A percentile compares a stretch with the other conserved stretches of the same genome.
phyloP scores from a whole-genome alignment of 345 rosid species.

The Passiflora organensis region DNA sequence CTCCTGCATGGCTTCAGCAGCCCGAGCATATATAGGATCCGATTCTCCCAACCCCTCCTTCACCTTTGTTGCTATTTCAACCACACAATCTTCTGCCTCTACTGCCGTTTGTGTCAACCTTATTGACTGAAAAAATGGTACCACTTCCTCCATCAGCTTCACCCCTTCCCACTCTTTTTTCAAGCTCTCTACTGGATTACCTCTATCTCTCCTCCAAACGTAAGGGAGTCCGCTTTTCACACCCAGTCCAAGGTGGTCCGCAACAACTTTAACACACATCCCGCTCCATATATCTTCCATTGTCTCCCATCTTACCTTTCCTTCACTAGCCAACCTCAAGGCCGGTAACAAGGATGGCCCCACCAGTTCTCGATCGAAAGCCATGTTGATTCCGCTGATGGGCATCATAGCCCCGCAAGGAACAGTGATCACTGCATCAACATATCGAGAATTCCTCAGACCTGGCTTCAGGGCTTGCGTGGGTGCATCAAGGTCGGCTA shows the following conservation, averaged over 20 bases:
- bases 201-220: conserved; percentile 85
- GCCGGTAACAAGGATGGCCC: conserved; percentile 86
- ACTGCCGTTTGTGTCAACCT: conserved; percentile 48
- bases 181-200: conserved; percentile 69
- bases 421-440: conserved; percentile 82
- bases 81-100: conserved; percentile 62
- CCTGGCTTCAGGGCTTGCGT: conserved; percentile 92
- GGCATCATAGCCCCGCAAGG: conserved; percentile 64
- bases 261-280: conserved; percentile 75
- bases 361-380: conserved; percentile 64
- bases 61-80: conserved; percentile 56
- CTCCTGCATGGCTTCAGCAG: conserved; percentile 59
- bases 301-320: conserved; percentile 91
- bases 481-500: conserved; percentile 92
- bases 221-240: conserved; percentile 88
- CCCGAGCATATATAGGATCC: conserved; percentile 59
- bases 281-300: conserved; percentile 93
- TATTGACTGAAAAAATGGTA: conserved; percentile 72
- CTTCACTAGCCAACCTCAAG: conserved; percentile 70
- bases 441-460: conserved; percentile 60
- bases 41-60: conserved; percentile 58
- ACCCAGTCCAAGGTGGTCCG: conserved; percentile 80
- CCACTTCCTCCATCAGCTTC: conserved; percentile 87
- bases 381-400: conserved; percentile 84
- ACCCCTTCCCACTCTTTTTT: conserved; percentile 97